A percentile compares a stretch with the other conserved stretches of the same genome.
Conservation (phyloP, 768 basidiomycete genomes). For the Suillus decipiens region DNA sequence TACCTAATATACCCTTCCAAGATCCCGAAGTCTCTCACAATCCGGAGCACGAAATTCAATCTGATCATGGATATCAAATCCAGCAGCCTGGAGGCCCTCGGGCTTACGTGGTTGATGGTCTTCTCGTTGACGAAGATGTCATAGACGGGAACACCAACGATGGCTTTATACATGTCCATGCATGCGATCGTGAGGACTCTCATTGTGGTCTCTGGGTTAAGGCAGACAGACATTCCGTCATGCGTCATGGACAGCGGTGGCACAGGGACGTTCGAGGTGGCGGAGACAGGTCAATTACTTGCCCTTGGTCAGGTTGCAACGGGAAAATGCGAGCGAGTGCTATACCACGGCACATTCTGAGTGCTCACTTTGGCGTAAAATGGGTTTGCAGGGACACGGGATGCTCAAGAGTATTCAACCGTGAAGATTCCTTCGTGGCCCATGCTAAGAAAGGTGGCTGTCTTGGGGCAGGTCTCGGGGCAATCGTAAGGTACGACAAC, state of each 20-base stretch:
- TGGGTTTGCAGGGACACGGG: neutral
- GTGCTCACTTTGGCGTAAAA: neutral
- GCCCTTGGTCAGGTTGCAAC: constrained; percentile 8
- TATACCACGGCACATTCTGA: neutral
- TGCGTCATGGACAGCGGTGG: constrained; percentile 7
- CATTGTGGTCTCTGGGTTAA: constrained; percentile 9
- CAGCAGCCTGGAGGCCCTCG: neutral
- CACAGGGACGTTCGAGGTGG: neutral
- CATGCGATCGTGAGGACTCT: neutral
- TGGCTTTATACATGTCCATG: neutral
- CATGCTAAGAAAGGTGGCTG: neutral
- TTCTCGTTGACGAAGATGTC: neutral
- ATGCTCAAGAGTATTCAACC: neutral
- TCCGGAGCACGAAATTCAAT: neutral
- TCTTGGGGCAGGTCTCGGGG: neutral
- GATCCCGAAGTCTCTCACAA: neutral
- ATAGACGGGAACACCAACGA: neutral
- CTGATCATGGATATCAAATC: neutral
- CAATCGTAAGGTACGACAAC: neutral
- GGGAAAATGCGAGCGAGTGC: neutral
- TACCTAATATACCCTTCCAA: neutral
- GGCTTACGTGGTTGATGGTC: neutral
- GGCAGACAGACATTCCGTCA: constrained; percentile 7
- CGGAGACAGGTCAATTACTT: neutral
- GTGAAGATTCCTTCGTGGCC: neutral